Conservation (phyloP, 2,329 filamentous ascomycete genomes). For the Penicillium sp. region DNA sequence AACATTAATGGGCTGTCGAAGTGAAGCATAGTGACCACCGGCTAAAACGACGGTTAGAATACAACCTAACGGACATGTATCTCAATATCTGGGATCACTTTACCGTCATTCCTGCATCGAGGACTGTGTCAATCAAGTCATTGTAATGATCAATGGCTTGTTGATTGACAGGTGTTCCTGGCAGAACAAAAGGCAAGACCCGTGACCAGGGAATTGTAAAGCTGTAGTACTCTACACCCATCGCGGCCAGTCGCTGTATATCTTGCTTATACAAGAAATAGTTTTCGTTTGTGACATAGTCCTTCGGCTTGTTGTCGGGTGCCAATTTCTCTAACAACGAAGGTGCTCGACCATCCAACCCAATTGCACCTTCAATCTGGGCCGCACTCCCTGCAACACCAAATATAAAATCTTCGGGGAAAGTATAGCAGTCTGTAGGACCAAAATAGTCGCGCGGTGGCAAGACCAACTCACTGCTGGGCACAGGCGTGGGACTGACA, state of each 20-base stretch:
- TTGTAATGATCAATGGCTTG: slow-evolving; percentile 43
- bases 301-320: slow-evolving; percentile 28
- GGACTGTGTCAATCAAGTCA: slow-evolving; percentile 39
- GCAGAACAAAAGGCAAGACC: slow-evolving; percentile 42
- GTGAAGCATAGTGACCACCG: slow-evolving; percentile 38
- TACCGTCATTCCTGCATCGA: slow-evolving; percentile 35
- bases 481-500: slow-evolving; percentile 48
- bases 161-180: slow-evolving; percentile 40
- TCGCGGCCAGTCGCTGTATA: slow-evolving; percentile 31
- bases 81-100: too few species aligned
- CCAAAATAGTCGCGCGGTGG: slow-evolving; percentile 48
- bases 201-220: slow-evolving; percentile 45
- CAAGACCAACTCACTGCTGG: slow-evolving; percentile 47
- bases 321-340: slow-evolving; percentile 34
- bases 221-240: slow-evolving; percentile 34
- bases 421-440: slow-evolving; percentile 29
- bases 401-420: slow-evolving; percentile 37
- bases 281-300: slow-evolving; percentile 45
- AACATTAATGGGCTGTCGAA: slow-evolving; percentile 26
- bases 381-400: slow-evolving; percentile 38
- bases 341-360: slow-evolving; percentile 34
- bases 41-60: slow-evolving; percentile 16
- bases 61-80: neutral
- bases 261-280: slow-evolving; percentile 47
- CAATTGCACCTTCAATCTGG: slow-evolving; percentile 41